Conservation (phyloP, 768 basidiomycete species). For the Rhodotorula babjevae region DNA sequence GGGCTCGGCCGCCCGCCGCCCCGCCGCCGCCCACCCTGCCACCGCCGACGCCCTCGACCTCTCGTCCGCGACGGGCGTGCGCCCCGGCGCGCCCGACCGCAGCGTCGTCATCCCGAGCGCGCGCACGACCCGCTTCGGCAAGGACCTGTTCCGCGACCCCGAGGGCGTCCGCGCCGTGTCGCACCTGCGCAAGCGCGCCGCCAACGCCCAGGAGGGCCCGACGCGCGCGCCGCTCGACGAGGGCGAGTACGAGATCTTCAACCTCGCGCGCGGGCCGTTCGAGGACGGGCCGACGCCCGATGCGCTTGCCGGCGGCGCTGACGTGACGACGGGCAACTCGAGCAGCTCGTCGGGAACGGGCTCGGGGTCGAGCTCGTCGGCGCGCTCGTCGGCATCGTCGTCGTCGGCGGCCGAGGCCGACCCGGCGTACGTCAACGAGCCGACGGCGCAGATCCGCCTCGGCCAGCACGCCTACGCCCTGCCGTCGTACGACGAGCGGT, state of each 20-base stretch:
- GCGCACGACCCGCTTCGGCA: conserved; percentile 35
- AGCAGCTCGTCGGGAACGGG: neutral
- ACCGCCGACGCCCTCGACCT: neutral
- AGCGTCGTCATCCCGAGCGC: conserved; percentile 19
- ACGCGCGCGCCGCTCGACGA: conserved; percentile 14
- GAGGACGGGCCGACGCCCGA: conserved; percentile 19
- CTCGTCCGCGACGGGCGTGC: conserved; percentile 11
- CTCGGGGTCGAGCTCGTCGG: conserved; percentile 5
- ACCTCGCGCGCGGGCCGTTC: conserved; percentile 31
- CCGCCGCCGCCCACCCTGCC: neutral
- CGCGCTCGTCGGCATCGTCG: conserved; percentile 6
- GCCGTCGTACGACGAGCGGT: conserved; percentile 36
- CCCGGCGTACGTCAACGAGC: conserved; percentile 21
- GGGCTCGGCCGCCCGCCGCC: too few relatives aligned
- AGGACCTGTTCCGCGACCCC: conserved; percentile 39
- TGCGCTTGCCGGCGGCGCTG: neutral
- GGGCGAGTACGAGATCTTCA: conserved; percentile 31
- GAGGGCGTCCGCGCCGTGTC: conserved; percentile 22
- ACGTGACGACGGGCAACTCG: neutral
- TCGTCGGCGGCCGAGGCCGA: neutral
- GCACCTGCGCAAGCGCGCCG: conserved; percentile 14
- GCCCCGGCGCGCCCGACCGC: conserved; percentile 29
- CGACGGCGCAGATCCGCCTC: conserved; percentile 31
- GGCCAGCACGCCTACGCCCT: conserved; percentile 32
- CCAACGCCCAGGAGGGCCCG: conserved; percentile 28